Evolutionary conservation across 192 early-diverging fungal genomes (phyloP).

Genomic region (Phycomyces nitens): DNA sequence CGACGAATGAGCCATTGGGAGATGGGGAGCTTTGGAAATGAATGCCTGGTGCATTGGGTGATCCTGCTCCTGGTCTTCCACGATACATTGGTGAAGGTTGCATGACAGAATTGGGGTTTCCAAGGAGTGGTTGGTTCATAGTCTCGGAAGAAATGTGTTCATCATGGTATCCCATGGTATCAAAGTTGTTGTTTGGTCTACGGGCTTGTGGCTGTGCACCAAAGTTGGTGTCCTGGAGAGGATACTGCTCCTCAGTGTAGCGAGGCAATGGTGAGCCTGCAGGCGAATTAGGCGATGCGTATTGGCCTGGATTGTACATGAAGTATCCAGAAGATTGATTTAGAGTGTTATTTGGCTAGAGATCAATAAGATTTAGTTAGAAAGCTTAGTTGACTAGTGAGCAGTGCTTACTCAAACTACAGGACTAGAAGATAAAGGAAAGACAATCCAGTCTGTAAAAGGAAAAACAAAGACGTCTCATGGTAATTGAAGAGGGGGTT

Average conservation of each 20-base stretch:
- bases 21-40: slow-evolving; percentile 18
- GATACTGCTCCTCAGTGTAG: not conserved
- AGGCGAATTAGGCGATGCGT: not conserved
- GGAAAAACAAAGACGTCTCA: not conserved
- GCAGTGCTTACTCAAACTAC: not conserved
- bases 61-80: not conserved
- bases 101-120: not conserved
- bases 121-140: slow-evolving; percentile 10
- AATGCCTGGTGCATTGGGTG: slow-evolving; percentile 5
- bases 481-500: not conserved
- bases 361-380: no score
- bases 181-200: slow-evolving; percentile 1
- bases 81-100: not conserved
- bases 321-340: not conserved
- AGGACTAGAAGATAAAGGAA: not conserved
- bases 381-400: no score
- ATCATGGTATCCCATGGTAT: slow-evolving; percentile 13
- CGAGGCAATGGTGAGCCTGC: slow-evolving; percentile 3
- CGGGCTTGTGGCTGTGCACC: not conserved
- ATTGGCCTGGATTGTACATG: slow-evolving; percentile 3
- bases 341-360: no score
- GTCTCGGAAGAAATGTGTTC: slow-evolving; percentile 1
- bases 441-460: slow-evolving; percentile 1
- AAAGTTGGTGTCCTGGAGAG: not conserved
- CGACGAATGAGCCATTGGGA: slow-evolving; percentile 27